Conservation (phyloP, 371 early-diverging fungal genomes). For the Mortierella sp. region DNA sequence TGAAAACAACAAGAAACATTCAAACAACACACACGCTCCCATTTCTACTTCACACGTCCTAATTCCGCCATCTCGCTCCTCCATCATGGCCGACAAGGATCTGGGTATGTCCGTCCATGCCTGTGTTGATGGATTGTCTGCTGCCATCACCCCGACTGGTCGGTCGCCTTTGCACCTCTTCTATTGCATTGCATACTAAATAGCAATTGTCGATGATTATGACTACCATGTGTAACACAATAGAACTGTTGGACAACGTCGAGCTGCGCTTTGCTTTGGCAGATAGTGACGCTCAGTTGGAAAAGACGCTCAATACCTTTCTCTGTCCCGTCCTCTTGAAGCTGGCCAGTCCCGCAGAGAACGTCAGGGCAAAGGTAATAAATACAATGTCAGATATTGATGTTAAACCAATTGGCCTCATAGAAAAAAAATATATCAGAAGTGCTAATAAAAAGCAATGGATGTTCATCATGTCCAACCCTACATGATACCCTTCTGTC, state of each 20-base stretch:
- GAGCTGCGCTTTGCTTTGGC: conserved; percentile 91
- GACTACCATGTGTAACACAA: too few species aligned
- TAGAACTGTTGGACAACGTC: conserved; percentile 83
- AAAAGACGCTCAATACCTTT: conserved; percentile 76
- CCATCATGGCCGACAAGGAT: conserved; percentile 49
- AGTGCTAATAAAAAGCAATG: not conserved
- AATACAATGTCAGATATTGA: too few species aligned
- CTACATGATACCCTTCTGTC: too few species aligned
- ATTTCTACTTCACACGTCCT: not conserved
- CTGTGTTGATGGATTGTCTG: not conserved
- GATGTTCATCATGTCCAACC: too few species aligned
- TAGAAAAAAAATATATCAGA: not conserved
- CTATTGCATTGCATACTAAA: not conserved
- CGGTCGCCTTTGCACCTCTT: too few species aligned
- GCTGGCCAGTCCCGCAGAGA: conserved; percentile 71
- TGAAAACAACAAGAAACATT: not conserved
- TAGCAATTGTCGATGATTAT: not conserved
- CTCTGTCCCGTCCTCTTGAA: conserved; percentile 86
- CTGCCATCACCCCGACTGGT: not conserved
- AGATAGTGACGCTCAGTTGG: conserved; percentile 80
- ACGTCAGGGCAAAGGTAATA: conserved; percentile 64
- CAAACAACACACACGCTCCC: too few species aligned
- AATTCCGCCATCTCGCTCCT: not conserved
- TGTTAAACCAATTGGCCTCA: too few species aligned
- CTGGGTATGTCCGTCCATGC: conserved; percentile 25